Percentiles rank a stretch among this genome's conserved stretches.
phyloP scores from a whole-genome alignment of 2,329 filamentous ascomycete genomes.

The Botryotinia calthae region DNA sequence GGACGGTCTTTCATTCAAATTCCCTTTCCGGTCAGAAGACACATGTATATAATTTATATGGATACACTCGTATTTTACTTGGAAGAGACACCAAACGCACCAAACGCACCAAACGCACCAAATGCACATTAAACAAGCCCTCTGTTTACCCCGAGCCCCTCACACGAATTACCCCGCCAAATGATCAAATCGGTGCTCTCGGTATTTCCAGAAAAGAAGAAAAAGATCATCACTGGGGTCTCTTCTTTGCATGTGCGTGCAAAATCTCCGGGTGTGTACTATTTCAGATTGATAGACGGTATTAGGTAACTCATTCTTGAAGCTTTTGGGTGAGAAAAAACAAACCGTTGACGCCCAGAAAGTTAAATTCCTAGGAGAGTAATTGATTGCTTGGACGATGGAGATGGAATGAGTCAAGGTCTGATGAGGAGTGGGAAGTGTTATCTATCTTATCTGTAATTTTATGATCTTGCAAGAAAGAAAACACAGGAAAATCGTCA shows the following conservation, averaged over 20 bases:
- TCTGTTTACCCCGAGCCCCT: not conserved
- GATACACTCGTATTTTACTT: not conserved
- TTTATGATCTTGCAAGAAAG: not conserved
- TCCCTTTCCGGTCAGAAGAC: not conserved
- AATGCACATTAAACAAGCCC: not conserved
- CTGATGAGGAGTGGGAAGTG: not conserved
- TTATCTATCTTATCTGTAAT: not conserved
- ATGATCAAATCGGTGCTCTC: not conserved
- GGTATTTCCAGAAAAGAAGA: not conserved
- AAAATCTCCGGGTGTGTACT: not conserved
- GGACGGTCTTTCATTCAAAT: not conserved
- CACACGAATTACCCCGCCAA: slow-evolving; percentile 7
- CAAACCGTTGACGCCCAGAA: not conserved
- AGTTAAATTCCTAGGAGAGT: not conserved
- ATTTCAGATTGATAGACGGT: not conserved
- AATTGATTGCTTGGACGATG: slow-evolving; percentile 3
- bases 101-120: too few relatives aligned
- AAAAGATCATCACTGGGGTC: not conserved
- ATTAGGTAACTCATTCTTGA: not conserved
- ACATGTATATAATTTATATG: not conserved
- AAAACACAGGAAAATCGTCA: not conserved
- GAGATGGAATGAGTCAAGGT: not conserved
- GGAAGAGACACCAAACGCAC: not conserved
- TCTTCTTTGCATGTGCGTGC: not conserved
- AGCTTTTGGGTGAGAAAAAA: not conserved